Evolutionary conservation across 306 rosid genomes (phyloP), one percentile per base, ranked within the genome.

Genomic region (Casuarina cunninghamiana): DNA sequence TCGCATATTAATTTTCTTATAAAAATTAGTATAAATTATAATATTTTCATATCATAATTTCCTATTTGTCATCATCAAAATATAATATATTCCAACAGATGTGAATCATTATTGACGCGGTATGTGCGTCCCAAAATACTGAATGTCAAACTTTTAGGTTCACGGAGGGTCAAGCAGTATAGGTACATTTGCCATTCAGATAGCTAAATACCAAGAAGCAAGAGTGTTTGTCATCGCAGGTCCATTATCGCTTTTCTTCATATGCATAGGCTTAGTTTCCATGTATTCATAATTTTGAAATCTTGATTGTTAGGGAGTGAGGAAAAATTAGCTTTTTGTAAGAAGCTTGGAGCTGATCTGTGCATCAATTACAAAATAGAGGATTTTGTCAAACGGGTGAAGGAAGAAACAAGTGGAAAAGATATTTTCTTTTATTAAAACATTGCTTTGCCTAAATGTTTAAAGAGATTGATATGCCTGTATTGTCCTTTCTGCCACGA

Each of bases 91-190:
- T 26, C 32, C 32, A 26, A 26, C 4, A 53, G 44, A 37, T 74
- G 68, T 21, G 65, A 3, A 26, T 45, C 15, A 43, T 43, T 82
- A 53, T 53, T 53, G 76, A 51, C 46, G 45, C 57, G 44, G 76
- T 32, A 38, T 70, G 57, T 86, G 44, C 63, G 62, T 77, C 57
- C 39, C 35, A 48, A 50, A 35, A 62, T 44, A 35, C 77, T 44
- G 37, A 21, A 46, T 65, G 42, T 51, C 73, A 6, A 38, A 74
- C 50, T 77, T 75, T 82, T 89, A 95, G 98, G 84, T 95, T 81
- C 98, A 95, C 82, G 98, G 98, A 73, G 98, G 97, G 55, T 95
- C 98, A 13, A 91, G 97, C 76, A 97, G 98, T 80, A 95, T 95
- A 17, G 98, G 98, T 13, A 92, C 97, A 68, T 95, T 95, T 84